Conservation (phyloP, 2,329 filamentous ascomycete genomes). For the Chaetomiaceae sp. region DNA sequence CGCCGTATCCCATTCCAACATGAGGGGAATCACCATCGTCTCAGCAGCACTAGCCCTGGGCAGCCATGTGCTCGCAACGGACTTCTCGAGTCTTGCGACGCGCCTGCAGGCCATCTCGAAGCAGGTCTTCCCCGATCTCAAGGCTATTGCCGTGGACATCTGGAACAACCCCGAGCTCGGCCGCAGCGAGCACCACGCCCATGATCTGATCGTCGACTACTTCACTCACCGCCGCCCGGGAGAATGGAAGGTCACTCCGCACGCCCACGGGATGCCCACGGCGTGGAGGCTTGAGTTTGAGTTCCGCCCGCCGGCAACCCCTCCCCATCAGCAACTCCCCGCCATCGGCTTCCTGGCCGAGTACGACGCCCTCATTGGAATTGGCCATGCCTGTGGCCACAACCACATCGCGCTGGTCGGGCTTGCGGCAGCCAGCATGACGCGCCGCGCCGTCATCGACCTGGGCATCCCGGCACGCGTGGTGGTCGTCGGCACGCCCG, state of each 20-base stretch:
- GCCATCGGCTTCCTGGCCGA: conserved; percentile 2
- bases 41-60: background rate
- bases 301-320: background rate
- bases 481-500: conserved; percentile 1
- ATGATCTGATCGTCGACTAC: conserved; percentile 5
- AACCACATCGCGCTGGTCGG: background rate
- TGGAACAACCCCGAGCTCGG: conserved; percentile 2
- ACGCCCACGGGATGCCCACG: background rate
- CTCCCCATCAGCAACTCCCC: background rate
- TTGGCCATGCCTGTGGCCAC: conserved; percentile 4
- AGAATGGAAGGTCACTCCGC: background rate
- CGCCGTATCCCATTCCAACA: no score
- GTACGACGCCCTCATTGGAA: background rate
- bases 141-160: background rate
- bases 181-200: background rate
- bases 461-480: background rate
- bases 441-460: background rate
- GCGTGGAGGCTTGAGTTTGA: conserved; percentile 1
- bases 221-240: background rate
- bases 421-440: background rate
- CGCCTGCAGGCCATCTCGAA: background rate
- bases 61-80: background rate
- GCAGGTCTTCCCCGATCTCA: background rate
- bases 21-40: no score
- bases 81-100: background rate